Percentiles rank a stretch among this genome's conserved stretches.
Evolutionary conservation across 2,329 filamentous ascomycete species (phyloP).

Genomic region (Trichoderma oligosporum): DNA sequence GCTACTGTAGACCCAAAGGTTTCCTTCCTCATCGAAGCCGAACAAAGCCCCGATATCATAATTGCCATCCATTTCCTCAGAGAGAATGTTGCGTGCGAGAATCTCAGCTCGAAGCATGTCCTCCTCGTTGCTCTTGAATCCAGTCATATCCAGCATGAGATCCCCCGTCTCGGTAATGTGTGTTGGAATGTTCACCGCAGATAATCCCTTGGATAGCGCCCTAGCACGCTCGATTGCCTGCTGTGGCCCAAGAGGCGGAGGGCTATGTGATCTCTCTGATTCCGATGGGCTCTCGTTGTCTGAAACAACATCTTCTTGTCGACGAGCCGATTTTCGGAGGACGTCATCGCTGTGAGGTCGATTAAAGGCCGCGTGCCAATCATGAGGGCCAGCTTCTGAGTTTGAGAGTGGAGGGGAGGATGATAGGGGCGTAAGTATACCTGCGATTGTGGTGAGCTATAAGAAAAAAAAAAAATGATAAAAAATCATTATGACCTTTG

Average conservation of each 20-base stretch:
- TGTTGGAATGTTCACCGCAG: conserved; percentile 85
- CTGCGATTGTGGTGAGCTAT: conserved; percentile 30
- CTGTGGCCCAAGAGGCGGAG: conserved; percentile 64
- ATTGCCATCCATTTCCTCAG: conserved; percentile 88
- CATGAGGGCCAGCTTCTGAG: conserved; percentile 46
- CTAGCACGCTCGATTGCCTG: conserved; percentile 82
- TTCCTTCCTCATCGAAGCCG: conserved; percentile 90
- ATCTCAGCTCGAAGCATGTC: conserved; percentile 88
- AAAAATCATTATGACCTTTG: background rate
- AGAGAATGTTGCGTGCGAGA: conserved; percentile 86
- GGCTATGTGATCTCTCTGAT: conserved; percentile 67
- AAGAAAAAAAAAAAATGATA: too few relatives aligned
- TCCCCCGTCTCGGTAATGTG: conserved; percentile 91
- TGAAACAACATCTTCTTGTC: conserved; percentile 36
- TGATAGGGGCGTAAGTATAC: conserved; percentile 50
- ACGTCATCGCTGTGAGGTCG: conserved; percentile 54
- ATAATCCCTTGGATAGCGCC: conserved; percentile 80
- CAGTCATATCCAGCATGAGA: conserved; percentile 96
- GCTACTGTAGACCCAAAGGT: conserved; percentile 99
- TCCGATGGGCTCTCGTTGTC: conserved; percentile 35
- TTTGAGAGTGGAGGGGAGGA: conserved; percentile 50
- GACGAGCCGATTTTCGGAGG: conserved; percentile 46
- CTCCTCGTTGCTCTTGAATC: conserved; percentile 91
- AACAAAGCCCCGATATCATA: conserved; percentile 96
- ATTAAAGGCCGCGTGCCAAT: conserved; percentile 45